Evolutionary conservation across 1,284 basidiomycete species (phyloP).

Genomic region (Flammula alnicola): DNA sequence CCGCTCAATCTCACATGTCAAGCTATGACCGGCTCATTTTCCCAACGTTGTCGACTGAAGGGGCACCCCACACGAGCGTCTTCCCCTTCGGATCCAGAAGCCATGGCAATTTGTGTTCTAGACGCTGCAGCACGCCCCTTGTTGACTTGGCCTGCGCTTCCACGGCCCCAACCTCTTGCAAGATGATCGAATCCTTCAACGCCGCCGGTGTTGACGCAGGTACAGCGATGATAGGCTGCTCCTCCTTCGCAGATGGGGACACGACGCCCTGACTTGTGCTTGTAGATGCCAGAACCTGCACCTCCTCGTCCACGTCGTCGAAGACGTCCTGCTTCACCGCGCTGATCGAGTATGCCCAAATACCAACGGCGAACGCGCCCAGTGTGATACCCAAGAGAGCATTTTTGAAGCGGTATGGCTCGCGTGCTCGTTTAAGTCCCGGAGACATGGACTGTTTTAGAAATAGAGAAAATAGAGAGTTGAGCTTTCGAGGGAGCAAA

Average conservation of each 20-base stretch:
- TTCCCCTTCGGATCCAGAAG: conserved; percentile 62
- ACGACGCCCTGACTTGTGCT: conserved; percentile 17
- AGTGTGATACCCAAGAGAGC: conserved; percentile 78
- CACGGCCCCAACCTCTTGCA: conserved; percentile 5
- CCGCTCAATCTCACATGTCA: too few species aligned
- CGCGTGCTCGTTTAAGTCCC: conserved; percentile 85
- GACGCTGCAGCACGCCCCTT: conserved; percentile 37
- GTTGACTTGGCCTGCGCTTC: conserved; percentile 3
- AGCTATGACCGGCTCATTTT: conserved; percentile 25
- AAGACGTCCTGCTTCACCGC: conserved; percentile 95
- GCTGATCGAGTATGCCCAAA: conserved; percentile 92
- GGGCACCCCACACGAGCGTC: conserved; percentile 73
- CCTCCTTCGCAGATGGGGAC: conserved; percentile 18
- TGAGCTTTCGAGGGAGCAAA: too few species aligned
- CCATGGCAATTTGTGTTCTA: conserved; percentile 51
- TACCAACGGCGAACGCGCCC: conserved; percentile 77
- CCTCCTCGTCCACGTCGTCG: conserved; percentile 82
- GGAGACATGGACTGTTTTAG: conserved; percentile 81
- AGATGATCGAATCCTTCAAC: not conserved
- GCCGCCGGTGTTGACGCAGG: not conserved
- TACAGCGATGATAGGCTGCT: conserved; percentile 5
- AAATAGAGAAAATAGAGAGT: not conserved
- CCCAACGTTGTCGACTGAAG: conserved; percentile 63
- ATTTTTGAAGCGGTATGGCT: conserved; percentile 83
- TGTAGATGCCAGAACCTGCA: conserved; percentile 52